Conservation (phyloP, 345 rosid genomes). For the Draba incana region DNA sequence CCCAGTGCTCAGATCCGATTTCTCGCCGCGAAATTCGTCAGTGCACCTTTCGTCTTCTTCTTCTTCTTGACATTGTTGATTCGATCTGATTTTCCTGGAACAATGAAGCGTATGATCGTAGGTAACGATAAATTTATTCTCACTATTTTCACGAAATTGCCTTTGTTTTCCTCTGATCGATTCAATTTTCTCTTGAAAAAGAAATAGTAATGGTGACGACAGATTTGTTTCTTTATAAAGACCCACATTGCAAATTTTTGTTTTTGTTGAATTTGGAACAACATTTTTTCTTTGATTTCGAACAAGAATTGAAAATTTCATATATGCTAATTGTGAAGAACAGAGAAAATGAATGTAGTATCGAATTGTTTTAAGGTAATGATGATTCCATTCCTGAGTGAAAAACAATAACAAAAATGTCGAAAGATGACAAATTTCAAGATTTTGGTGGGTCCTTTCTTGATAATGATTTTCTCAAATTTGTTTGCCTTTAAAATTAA, state of each 20-base stretch:
- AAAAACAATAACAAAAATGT: not conserved
- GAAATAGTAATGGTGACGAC: constrained; percentile 19
- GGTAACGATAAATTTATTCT: constrained; percentile 15
- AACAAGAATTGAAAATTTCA: constrained; percentile 5
- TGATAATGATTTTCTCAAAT: not conserved
- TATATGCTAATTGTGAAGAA: constrained; percentile 18
- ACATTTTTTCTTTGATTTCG: not conserved
- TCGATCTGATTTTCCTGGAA: constrained; percentile 23
- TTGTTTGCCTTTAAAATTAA: too few species aligned
- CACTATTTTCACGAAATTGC: not conserved
- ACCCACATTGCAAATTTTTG: constrained; percentile 22
- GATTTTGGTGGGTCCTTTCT: constrained; percentile 42
- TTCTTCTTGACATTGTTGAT: constrained; percentile 21
- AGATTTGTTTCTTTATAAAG: constrained; percentile 26
- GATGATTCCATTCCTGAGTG: constrained; percentile 14
- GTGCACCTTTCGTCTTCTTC: constrained; percentile 12
- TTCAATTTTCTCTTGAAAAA: constrained; percentile 16
- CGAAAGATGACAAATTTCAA: constrained; percentile 37
- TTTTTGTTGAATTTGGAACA: not conserved
- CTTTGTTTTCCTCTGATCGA: not conserved
- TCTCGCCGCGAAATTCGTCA: constrained; percentile 29
- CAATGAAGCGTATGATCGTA: constrained; percentile 35
- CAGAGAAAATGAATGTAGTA: not conserved
- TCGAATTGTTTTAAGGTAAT: constrained; percentile 22
- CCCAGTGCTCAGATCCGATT: constrained; percentile 40